Conservation (phyloP, 768 basidiomycete species). For the Boletus bicolor region DNA sequence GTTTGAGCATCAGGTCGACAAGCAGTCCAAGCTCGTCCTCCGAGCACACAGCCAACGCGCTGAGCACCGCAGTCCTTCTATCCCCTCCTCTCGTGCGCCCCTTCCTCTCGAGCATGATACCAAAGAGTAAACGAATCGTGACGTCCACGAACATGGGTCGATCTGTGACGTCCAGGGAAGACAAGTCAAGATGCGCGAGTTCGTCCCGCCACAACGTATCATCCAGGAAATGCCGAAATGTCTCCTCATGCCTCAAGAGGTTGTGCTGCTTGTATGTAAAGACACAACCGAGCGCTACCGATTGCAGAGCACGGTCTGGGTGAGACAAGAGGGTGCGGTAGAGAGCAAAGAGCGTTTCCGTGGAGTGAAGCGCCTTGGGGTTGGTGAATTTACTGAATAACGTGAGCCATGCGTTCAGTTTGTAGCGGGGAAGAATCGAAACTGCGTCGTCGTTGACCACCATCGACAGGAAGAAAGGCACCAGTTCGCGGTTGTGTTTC, state of each 20-base stretch:
- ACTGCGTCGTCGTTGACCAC: slow-evolving; percentile 30
- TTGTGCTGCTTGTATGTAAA: slow-evolving; percentile 75
- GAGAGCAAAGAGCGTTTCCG: slow-evolving; percentile 58
- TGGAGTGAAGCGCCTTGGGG: slow-evolving; percentile 81
- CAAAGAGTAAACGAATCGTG: slow-evolving; percentile 77
- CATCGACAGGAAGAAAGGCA: slow-evolving; percentile 75
- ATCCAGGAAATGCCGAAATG: slow-evolving; percentile 69
- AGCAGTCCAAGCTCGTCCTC: slow-evolving; percentile 73
- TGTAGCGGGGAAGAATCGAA: slow-evolving; percentile 51
- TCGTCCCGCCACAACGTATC: slow-evolving; percentile 89
- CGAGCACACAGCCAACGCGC: slow-evolving; percentile 64
- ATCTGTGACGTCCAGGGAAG: slow-evolving; percentile 51
- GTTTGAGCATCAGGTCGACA: slow-evolving; percentile 84
- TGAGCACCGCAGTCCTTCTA: slow-evolving; percentile 72
- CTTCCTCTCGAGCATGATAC: slow-evolving; percentile 78
- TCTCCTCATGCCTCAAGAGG: slow-evolving; percentile 54
- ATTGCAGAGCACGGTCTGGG: slow-evolving; percentile 78
- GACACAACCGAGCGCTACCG: slow-evolving; percentile 70
- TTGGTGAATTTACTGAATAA: slow-evolving; percentile 89
- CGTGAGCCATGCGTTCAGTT: slow-evolving; percentile 73
- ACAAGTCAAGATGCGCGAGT: slow-evolving; percentile 67
- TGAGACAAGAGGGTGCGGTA: slow-evolving; percentile 80
- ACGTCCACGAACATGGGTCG: slow-evolving; percentile 67
- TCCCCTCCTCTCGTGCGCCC: slow-evolving; percentile 64
- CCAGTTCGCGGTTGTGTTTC: slow-evolving; percentile 81